Conservation (phyloP, 1,139 yeast species). For the Pneumocystis carinii region DNA sequence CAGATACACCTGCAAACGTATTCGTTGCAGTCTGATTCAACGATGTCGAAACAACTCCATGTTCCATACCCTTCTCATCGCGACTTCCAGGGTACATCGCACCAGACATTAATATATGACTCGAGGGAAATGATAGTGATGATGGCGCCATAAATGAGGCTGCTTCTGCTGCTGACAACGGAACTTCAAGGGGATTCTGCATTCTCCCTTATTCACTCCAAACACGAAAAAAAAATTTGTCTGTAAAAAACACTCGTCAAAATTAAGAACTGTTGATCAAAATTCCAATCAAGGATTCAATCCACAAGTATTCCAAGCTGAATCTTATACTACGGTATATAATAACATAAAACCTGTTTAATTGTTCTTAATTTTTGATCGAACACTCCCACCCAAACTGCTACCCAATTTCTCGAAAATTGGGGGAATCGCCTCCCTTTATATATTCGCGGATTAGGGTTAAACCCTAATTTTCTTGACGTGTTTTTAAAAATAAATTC, state of each 20-base stretch:
- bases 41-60: conserved; percentile 12
- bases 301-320: not conserved
- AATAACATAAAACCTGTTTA: not conserved
- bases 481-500: too few species aligned
- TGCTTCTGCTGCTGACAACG: conserved; percentile 71
- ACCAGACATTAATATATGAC: conserved; percentile 16
- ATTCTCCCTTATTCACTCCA: not conserved
- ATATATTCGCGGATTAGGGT: too few species aligned
- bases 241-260: not conserved
- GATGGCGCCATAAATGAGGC: conserved; percentile 58
- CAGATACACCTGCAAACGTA: conserved; percentile 47
- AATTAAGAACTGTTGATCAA: not conserved
- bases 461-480: too few species aligned
- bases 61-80: conserved; percentile 10
- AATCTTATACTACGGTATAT: not conserved
- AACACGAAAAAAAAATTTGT: not conserved
- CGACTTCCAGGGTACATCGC: conserved; percentile 12
- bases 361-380: not conserved
- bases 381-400: not conserved
- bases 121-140: conserved; percentile 46
- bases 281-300: not conserved
- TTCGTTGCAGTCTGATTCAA: conserved; percentile 12
- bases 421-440: too few species aligned
- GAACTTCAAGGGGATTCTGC: conserved; percentile 56
- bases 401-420: too few species aligned